Conservation (phyloP, 2,329 filamentous ascomycete species). For the Diplodia mutila region DNA sequence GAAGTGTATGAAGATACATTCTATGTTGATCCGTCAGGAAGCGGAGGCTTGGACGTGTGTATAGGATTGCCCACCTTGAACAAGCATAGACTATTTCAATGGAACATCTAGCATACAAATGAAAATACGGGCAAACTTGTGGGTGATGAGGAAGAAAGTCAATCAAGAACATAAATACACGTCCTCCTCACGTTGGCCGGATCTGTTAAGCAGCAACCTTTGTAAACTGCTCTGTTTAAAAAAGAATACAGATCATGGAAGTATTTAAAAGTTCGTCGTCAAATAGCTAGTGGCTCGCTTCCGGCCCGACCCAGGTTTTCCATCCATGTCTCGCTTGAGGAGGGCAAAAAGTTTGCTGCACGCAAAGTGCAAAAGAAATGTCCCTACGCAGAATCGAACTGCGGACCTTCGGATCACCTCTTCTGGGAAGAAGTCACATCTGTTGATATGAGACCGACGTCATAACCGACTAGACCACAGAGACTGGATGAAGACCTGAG, state of each 20-base stretch:
- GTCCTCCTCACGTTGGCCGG: no score
- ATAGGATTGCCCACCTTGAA: not conserved
- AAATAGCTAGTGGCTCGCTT: not conserved
- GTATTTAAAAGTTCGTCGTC: no score
- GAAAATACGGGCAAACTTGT: no score
- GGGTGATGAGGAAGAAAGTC: no score
- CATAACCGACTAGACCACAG: constrained; percentile 27
- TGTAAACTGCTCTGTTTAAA: no score
- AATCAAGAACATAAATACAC: no score
- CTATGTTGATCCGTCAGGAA: not conserved
- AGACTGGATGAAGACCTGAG: not conserved
- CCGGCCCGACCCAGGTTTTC: not conserved
- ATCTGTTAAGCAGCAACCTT: no score
- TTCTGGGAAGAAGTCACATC: constrained; percentile 24
- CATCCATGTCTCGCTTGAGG: not conserved
- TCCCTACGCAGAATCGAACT: constrained; percentile 22
- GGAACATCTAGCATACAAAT: no score
- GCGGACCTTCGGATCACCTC: constrained; percentile 24
- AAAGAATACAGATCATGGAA: no score
- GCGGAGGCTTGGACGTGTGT: not conserved
- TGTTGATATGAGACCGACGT: constrained; percentile 24
- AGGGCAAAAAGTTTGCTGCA: not conserved
- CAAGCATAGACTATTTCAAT: not conserved
- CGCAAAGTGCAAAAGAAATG: not conserved
- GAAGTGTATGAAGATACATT: not conserved